These are phyloP conservation scores for Talaromyces sp. DNA, from an alignment of 2,329 filamentous ascomycete species.

Conservation along the genomic window DNA sequence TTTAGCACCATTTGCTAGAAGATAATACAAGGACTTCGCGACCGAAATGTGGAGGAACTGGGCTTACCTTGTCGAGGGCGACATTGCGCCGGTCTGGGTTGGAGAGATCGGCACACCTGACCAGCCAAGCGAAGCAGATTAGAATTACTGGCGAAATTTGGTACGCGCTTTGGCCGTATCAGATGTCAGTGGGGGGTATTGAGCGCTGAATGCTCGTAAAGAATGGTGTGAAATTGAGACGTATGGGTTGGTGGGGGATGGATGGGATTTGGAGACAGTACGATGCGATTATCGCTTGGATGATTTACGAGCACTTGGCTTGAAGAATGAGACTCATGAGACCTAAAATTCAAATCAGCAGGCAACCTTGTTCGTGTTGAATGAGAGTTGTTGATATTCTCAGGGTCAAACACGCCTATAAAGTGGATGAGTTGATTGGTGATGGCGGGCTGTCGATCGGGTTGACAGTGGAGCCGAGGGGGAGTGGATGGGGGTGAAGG, in stretches of 20 bases:
- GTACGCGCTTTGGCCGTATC: conserved; percentile 60
- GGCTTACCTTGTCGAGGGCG: conserved; percentile 63
- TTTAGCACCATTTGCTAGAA: conserved; percentile 61
- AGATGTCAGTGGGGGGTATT: conserved; percentile 70
- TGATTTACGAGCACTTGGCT: conserved; percentile 49
- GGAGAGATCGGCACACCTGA: conserved; percentile 67
- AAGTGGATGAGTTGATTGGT: conserved; percentile 1
- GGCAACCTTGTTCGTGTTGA: neutral
- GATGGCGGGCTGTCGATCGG: neutral
- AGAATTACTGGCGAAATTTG: conserved; percentile 68
- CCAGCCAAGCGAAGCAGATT: conserved; percentile 57
- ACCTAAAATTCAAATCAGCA: neutral
- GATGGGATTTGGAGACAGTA: conserved; percentile 60
- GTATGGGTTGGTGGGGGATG: conserved; percentile 64
- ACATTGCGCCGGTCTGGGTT: conserved; percentile 67
- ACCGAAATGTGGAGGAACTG: conserved; percentile 66
- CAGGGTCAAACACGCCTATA: conserved; percentile 9
- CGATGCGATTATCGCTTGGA: conserved; percentile 65
- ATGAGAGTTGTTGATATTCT: neutral
- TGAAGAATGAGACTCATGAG: neutral
- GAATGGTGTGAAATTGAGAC: conserved; percentile 59
- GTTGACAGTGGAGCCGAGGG: neutral
- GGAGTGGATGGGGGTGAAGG: neutral
- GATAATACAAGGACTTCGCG: conserved; percentile 65
- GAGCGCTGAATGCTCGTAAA: conserved; percentile 70